Evolutionary conservation across 1,284 basidiomycete genomes (phyloP).

Genomic region (Bondarzewia mesenterica): DNA sequence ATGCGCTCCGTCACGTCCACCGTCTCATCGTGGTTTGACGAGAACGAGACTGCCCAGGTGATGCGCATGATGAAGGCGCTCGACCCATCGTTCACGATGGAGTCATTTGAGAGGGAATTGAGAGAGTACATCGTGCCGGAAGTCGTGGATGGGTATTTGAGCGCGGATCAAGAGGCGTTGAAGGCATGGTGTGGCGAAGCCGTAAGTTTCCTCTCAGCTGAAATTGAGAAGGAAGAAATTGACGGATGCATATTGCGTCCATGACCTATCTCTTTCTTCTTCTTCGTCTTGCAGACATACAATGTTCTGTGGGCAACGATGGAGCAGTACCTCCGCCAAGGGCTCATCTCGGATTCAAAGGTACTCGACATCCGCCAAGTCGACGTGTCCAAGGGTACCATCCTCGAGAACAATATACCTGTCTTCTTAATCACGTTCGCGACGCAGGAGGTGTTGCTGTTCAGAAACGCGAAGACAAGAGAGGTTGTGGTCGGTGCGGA

Average conservation of each 20-base stretch:
- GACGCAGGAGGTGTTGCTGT: constrained; percentile 91
- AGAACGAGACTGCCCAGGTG: constrained; percentile 96
- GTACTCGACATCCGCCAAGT: constrained; percentile 93
- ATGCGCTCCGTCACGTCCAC: constrained; percentile 81
- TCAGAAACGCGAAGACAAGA: constrained; percentile 83
- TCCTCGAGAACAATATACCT: constrained; percentile 85
- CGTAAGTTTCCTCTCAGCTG: constrained; percentile 41
- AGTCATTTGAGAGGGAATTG: constrained; percentile 84
- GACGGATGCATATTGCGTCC: too few relatives aligned
- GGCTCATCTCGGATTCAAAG: constrained; percentile 84
- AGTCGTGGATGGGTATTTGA: constrained; percentile 92
- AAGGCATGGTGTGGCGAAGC: constrained; percentile 95
- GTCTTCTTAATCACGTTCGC: constrained; percentile 92
- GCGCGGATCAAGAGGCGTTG: constrained; percentile 80
- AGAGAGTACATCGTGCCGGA: constrained; percentile 98
- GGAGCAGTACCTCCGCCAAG: constrained; percentile 88
- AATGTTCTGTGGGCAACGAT: constrained; percentile 98
- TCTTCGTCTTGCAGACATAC: constrained; percentile 60
- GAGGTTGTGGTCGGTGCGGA: constrained; percentile 86
- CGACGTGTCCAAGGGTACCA: constrained; percentile 80
- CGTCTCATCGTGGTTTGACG: constrained; percentile 88
- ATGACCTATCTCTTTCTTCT: too few relatives aligned
- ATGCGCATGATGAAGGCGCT: constrained; percentile 79
- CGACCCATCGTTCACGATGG: constrained; percentile 84
- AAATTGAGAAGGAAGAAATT: neutral